Percentiles rank a stretch among this genome's conserved stretches.
Conservation (phyloP, 208 protist species). For the Wallacemonas sp. region DNA sequence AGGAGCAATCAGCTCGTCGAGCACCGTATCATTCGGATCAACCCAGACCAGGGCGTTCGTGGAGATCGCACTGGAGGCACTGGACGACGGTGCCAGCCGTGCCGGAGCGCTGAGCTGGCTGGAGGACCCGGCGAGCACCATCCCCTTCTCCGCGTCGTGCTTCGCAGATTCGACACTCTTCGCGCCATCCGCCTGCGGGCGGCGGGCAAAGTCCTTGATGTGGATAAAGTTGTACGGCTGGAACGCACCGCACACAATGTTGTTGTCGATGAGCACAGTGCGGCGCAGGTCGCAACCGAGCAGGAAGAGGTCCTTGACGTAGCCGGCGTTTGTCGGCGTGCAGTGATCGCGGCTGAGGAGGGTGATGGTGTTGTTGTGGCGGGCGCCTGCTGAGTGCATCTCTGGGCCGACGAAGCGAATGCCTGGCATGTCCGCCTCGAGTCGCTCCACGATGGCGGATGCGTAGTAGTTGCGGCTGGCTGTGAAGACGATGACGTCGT, state of each 20-base stretch:
- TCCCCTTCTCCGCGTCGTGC: conserved; percentile 3
- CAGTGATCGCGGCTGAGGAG: conserved; percentile 65
- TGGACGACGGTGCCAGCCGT: too few species aligned
- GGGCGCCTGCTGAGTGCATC: conserved; percentile 5
- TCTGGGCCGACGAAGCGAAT: conserved; percentile 27
- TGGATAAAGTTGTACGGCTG: conserved; percentile 64
- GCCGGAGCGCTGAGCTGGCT: too few species aligned
- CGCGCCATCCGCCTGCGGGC: conserved; percentile 2
- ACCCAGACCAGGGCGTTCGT: conserved; percentile 20
- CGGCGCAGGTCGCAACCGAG: conserved; percentile 52
- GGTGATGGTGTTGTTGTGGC: conserved; percentile 26
- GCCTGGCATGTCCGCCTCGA: conserved; percentile 37
- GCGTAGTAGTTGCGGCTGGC: conserved; percentile 50
- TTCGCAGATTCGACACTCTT: conserved; percentile 17
- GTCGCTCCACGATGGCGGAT: conserved; percentile 31
- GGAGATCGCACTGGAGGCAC: neutral
- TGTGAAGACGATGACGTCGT: conserved; percentile 69
- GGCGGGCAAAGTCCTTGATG: conserved; percentile 40
- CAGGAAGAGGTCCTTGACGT: conserved; percentile 69
- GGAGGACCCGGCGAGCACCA: neutral
- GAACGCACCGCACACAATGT: conserved; percentile 44
- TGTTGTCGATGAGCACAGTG: conserved; percentile 67
- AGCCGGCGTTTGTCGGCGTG: conserved; percentile 49
- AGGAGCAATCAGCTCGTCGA: conserved; percentile 20
- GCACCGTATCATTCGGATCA: conserved; percentile 28